Conservation (phyloP, 805 yeast genomes). For the Nakazawaea holstii region DNA sequence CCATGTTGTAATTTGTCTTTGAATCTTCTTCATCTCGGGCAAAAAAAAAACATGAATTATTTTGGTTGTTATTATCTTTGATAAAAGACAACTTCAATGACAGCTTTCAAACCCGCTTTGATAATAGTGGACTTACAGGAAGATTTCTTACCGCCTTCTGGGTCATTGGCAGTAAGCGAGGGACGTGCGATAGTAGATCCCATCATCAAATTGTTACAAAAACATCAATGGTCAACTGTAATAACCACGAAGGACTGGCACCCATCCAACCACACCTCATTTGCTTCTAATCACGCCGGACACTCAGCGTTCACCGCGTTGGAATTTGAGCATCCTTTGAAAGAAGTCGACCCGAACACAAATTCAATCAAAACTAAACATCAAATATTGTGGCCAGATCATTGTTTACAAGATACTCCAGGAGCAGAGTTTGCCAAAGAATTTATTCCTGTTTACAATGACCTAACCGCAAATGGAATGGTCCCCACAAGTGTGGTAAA, state of each 20-base stretch:
- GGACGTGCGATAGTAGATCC: conserved; percentile 57
- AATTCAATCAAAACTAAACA: conserved; percentile 17
- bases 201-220: conserved; percentile 37
- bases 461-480: conserved; percentile 28
- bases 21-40: no score
- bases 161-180: conserved; percentile 65
- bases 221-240: conserved; percentile 53
- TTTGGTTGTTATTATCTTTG: neutral
- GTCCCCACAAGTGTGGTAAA: conserved; percentile 40
- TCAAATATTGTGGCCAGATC: conserved; percentile 83
- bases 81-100: neutral
- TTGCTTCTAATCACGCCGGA: conserved; percentile 60
- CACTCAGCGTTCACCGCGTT: conserved; percentile 44
- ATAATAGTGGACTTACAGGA: conserved; percentile 78
- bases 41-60: no score
- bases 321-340: conserved; percentile 45
- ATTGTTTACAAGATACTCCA: conserved; percentile 66
- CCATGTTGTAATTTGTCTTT: no score
- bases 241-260: conserved; percentile 89
- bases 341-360: conserved; percentile 21
- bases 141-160: conserved; percentile 78
- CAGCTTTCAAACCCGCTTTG: conserved; percentile 40
- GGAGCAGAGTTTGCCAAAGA: conserved; percentile 63
- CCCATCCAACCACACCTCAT: conserved; percentile 71
- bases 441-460: conserved; percentile 30